phyloP scores from a whole-genome alignment of 306 rosid genomes.

The Astragalus membranaceus region DNA sequence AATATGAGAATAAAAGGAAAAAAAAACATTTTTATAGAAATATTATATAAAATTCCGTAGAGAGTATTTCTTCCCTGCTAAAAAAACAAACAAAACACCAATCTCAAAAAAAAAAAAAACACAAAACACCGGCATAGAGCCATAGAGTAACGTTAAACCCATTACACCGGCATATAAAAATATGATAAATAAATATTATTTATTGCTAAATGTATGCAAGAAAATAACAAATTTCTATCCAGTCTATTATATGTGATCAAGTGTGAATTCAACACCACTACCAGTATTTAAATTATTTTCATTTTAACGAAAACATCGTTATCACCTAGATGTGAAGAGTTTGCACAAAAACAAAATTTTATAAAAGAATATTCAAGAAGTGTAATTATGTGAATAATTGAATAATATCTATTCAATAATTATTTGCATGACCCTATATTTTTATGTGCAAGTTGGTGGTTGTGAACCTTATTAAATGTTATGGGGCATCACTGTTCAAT shows the following conservation, averaged over 20 bases:
- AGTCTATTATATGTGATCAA: neutral
- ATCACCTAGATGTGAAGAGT: neutral
- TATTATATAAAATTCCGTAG: too few species aligned
- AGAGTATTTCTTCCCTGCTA: too few species aligned
- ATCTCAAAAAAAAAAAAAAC: too few species aligned
- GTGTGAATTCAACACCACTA: neutral
- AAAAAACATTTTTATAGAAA: too few species aligned
- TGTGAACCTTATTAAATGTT: neutral
- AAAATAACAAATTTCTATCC: neutral
- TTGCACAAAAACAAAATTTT: neutral
- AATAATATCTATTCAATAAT: neutral
- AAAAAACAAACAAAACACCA: too few species aligned
- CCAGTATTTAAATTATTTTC: neutral
- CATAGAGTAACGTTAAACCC: too few species aligned
- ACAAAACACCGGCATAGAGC: too few species aligned
- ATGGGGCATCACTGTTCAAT: neutral
- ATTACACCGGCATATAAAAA: too few species aligned
- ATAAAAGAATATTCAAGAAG: too few species aligned
- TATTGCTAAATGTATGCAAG: neutral
- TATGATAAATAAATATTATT: neutral
- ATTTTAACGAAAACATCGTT: neutral
- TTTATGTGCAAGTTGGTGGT: neutral
- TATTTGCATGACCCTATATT: neutral
- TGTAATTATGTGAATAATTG: neutral
- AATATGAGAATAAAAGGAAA: too few species aligned